Conservation (phyloP, 352 stramenopile genomes). For the Pythium periplocum region DNA sequence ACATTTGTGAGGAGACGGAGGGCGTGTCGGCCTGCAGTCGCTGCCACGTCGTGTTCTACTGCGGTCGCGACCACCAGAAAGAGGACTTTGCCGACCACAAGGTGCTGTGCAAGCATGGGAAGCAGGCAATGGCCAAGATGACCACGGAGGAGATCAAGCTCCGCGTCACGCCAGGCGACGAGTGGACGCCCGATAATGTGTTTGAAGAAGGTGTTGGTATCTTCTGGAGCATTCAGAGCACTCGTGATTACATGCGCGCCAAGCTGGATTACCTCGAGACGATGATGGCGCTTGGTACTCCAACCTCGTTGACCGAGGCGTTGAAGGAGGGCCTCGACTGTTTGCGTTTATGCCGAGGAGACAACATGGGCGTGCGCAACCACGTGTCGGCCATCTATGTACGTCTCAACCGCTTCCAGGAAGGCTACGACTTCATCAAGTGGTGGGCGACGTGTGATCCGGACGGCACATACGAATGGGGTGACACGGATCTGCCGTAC, state of each 20-base stretch:
- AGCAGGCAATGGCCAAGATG: not conserved
- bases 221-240: slow-evolving; percentile 14
- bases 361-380: slow-evolving; percentile 11
- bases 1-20: too few species aligned
- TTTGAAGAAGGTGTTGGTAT: slow-evolving; percentile 8
- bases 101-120: not conserved
- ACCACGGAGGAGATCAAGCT: slow-evolving; percentile 3
- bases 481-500: not conserved
- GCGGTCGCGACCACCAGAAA: slow-evolving; percentile 3
- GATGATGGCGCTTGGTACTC: not conserved
- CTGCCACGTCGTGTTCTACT: not conserved
- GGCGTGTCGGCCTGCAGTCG: not conserved
- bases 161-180: not conserved
- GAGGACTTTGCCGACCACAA: slow-evolving; percentile 4
- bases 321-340: slow-evolving; percentile 5
- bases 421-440: slow-evolving; percentile 12
- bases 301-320: not conserved
- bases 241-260: slow-evolving; percentile 14
- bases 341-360: slow-evolving; percentile 5
- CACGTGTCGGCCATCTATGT: slow-evolving; percentile 1
- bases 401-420: slow-evolving; percentile 1
- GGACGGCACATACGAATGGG: slow-evolving; percentile 3
- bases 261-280: slow-evolving; percentile 8
- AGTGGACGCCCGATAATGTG: slow-evolving; percentile 6
- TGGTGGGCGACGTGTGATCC: slow-evolving; percentile 3